These are phyloP conservation scores for Lentinula sp. DNA, from an alignment of 768 basidiomycete species.

Conservation along the genomic window DNA sequence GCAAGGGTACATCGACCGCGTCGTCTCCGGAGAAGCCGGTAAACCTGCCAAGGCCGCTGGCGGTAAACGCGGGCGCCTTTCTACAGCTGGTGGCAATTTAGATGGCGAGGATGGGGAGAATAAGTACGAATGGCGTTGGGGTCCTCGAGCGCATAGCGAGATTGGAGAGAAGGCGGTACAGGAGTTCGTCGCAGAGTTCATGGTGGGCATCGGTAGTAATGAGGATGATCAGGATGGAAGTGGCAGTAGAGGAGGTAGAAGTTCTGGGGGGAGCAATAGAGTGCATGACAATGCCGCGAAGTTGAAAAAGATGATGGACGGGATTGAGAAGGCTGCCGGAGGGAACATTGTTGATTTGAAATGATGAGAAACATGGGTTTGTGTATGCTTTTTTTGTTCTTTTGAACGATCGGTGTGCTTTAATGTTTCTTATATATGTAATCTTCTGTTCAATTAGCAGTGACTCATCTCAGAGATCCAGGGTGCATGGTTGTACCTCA, in stretches of 20 bases:
- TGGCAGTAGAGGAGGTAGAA: conserved; percentile 22
- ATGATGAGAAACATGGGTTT: not conserved
- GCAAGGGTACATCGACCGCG: conserved; percentile 76
- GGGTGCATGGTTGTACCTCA: too few species aligned
- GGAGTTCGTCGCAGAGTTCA: conserved; percentile 75
- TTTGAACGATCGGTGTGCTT: too few species aligned
- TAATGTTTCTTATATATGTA: too few species aligned
- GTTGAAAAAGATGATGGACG: conserved; percentile 42
- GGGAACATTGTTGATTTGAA: conserved; percentile 35
- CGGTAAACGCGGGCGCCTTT: conserved; percentile 48
- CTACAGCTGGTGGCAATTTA: conserved; percentile 27
- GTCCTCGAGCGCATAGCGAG: conserved; percentile 71
- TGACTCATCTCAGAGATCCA: too few species aligned
- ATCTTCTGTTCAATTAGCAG: too few species aligned
- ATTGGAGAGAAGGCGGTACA: conserved; percentile 76
- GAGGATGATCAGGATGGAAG: conserved; percentile 30
- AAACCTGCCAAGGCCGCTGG: conserved; percentile 31
- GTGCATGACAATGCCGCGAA: conserved; percentile 17
- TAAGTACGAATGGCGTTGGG: conserved; percentile 82
- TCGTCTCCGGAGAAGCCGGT: conserved; percentile 39
- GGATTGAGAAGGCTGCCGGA: conserved; percentile 61
- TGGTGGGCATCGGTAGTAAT: conserved; percentile 40
- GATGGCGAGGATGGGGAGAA: conserved; percentile 29
- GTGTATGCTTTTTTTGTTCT: too few species aligned
- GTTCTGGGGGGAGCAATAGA: conserved; percentile 9